Evolutionary conservation across 805 yeast genomes (phyloP).

Genomic region (Candida ponderosae): DNA sequence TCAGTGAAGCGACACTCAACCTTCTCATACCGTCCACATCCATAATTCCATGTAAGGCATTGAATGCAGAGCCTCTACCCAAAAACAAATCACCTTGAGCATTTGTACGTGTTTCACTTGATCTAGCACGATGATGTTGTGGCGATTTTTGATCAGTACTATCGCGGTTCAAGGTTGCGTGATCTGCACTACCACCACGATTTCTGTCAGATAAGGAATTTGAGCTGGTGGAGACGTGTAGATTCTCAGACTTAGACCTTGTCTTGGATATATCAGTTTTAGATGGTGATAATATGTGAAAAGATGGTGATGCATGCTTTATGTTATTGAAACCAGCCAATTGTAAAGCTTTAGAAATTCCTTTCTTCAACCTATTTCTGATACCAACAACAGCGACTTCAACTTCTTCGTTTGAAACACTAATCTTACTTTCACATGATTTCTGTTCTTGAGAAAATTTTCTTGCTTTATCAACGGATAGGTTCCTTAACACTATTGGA

Average conservation of each 20-base stretch:
- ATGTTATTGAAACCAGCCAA: constrained; percentile 11
- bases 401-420: constrained; percentile 60
- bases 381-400: constrained; percentile 78
- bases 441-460: constrained; percentile 17
- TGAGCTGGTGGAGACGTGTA: neutral
- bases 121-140: constrained; percentile 14
- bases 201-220: neutral
- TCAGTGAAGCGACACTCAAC: constrained; percentile 10
- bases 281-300: too few relatives aligned
- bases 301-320: neutral
- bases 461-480: constrained; percentile 21
- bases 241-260: neutral
- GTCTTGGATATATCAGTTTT: neutral
- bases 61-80: constrained; percentile 16
- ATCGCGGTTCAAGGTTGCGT: neutral
- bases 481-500: constrained; percentile 51
- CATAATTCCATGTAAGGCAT: constrained; percentile 18
- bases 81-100: constrained; percentile 25
- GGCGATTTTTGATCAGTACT: neutral
- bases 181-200: neutral
- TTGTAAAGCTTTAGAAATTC: constrained; percentile 19
- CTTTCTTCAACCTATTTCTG: constrained; percentile 47
- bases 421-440: constrained; percentile 29
- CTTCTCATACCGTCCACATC: constrained; percentile 9
- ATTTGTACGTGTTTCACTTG: constrained; percentile 18